phyloP scores from a whole-genome alignment of 257 asterid genomes.

The Primulina huaijiensis region DNA sequence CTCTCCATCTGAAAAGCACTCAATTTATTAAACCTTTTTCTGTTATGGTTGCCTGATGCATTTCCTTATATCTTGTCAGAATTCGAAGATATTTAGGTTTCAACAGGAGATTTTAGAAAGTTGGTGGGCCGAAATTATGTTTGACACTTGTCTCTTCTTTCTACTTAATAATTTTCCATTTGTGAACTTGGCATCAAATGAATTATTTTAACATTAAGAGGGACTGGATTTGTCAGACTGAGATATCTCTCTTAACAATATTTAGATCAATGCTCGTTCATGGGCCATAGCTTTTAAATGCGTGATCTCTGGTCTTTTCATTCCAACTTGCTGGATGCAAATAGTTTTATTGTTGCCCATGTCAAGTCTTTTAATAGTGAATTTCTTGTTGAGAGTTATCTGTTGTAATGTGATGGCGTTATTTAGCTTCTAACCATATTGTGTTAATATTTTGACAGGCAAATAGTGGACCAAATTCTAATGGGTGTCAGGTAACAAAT shows the following conservation, averaged over 20 bases:
- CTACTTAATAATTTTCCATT: no score
- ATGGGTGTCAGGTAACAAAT: constrained; percentile 82
- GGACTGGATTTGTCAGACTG: no score
- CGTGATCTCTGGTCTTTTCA: background rate
- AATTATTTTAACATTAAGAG: no score
- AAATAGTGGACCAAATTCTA: constrained; percentile 78
- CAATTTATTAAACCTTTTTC: no score
- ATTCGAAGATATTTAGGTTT: no score
- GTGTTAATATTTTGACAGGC: constrained; percentile 57
- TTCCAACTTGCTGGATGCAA: background rate
- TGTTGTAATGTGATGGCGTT: background rate
- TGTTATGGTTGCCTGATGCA: no score
- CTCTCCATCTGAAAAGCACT: no score
- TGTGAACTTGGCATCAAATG: no score
- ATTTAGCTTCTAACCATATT: constrained; percentile 3
- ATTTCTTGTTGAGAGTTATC: background rate
- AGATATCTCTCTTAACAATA: background rate
- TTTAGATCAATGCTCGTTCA: background rate
- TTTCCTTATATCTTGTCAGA: no score
- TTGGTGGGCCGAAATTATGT: no score
- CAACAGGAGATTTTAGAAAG: no score
- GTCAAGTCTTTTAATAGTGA: constrained; percentile 1
- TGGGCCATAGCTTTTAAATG: background rate
- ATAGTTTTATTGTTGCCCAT: background rate
- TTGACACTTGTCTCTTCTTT: no score